Percentiles rank a stretch among this genome's conserved stretches.
Evolutionary conservation across 441 rosid species (phyloP).

Genomic region (Raphanus hybrid): DNA sequence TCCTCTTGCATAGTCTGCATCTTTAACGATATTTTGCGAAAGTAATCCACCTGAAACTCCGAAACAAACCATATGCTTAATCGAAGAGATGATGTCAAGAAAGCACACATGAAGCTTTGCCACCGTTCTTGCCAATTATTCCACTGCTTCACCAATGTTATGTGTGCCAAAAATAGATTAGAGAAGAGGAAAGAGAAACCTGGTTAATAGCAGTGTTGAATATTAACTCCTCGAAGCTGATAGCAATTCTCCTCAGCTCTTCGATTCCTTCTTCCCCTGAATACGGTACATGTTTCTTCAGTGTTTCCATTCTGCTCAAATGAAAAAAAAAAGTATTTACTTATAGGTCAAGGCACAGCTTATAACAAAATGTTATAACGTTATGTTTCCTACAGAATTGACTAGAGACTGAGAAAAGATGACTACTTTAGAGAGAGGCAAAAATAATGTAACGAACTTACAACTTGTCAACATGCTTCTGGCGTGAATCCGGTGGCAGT

Average conservation of each 20-base stretch:
- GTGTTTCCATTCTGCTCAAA: slow-evolving; percentile 53
- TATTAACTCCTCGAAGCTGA: slow-evolving; percentile 69
- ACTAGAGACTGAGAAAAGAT: too few relatives aligned
- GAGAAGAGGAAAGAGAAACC: slow-evolving; percentile 43
- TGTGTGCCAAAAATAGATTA: background rate
- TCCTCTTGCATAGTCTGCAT: slow-evolving; percentile 1
- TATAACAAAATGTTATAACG: background rate
- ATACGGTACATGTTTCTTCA: slow-evolving; percentile 62
- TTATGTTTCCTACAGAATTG: too few relatives aligned
- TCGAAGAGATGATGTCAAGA: background rate
- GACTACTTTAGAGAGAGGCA: background rate
- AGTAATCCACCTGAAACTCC: slow-evolving; percentile 31
- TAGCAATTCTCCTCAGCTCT: slow-evolving; percentile 65
- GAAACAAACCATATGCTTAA: background rate
- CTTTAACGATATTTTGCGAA: slow-evolving; percentile 15
- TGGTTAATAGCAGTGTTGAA: slow-evolving; percentile 54
- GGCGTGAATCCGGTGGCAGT: slow-evolving; percentile 55
- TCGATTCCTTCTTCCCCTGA: slow-evolving; percentile 58
- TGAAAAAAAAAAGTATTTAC: background rate
- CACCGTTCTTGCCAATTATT: background rate
- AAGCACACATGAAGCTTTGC: background rate
- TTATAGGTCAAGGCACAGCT: background rate
- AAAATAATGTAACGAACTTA: slow-evolving; percentile 13
- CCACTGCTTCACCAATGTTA: background rate
- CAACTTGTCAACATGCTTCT: slow-evolving; percentile 65